Evolutionary conservation across 2,329 filamentous ascomycete genomes (phyloP), one percentile per base, ranked within the genome.

Genomic region (Akanthomyces muscarius): DNA sequence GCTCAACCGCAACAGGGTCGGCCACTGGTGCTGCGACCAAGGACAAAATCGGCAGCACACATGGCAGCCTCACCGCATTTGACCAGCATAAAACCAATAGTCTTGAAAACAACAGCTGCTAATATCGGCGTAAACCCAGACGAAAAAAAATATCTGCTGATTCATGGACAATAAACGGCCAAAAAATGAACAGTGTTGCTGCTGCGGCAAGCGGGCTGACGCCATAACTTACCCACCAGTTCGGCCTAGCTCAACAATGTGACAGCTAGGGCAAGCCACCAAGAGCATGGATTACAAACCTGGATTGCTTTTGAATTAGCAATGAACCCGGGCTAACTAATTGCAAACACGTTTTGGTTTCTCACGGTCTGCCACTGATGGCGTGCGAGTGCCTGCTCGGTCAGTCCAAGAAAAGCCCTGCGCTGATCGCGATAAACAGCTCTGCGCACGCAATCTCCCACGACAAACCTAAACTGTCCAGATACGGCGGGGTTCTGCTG

Each of bases 201-300:
- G 42, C n/a, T 21, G 18, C 42, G 8, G 3, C 42, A 11, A 21
- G 16, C 5, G 42, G 18, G 8, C 18, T 45, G 42, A 45, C 42
- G 42, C 18, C 42, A 45, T 21, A 21, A 21, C 21, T 21, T 21
- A 21, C 10, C 18, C 42, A 21, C 42, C 18, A 14, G 42, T 16
- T 45, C 6, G 16, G 38, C 38, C 18, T 45, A 45, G 42, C 42
- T 45, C 42, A 21, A 21, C 18, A n/a, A 21, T 6, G 42, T 21
- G 16, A 21, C 42, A 45, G 10, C 10, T 41, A 41, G 38, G 38
- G 38, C 52, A n/a, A 52, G 52, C 52, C 52, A 44, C n/a, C 4
- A 1, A 25, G 21, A 54, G 13, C 51, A 14, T 54, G 51, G 51
- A 38, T 54, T 54, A 55, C 52, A 55, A 55, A 55, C 52, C 36